Base-by-base conservation (phyloP, 2,329 filamentous ascomycete genomes). In the Penicillium sp. region DNA sequence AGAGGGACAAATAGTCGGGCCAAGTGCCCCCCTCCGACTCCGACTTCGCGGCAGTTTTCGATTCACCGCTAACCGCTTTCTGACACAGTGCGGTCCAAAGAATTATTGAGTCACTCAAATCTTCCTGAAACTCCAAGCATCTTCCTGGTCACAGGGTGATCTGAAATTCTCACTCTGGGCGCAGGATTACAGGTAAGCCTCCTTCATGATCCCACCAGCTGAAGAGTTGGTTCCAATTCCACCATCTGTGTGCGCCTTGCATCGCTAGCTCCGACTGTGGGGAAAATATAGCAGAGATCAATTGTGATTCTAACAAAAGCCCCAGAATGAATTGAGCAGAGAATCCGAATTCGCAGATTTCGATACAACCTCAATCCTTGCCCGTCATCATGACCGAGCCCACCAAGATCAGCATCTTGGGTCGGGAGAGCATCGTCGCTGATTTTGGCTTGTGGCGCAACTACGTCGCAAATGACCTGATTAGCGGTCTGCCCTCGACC, bases 361-460 rank as follows among this genome's bases (percentile, higher is more conserved):
- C 44, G 43, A 47, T 11, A n/a, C 35, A 44, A 49, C 35, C 42
- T 44, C 42, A 34, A 34, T 35, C 26, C 40, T 42, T 42, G 52
- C 44, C 36, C 39, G 46, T 43, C 48, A 60, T 46, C 38, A 69
- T 69, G 65, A 54, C 60, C 24, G 66, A 65, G 50, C 77, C 80
- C 46, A 79, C 77, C 42, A 80, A 76, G 65, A 89, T 97, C 63
- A 77, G 80, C 28, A 94, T 98, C 58, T 76, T 98, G 49, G 89
- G 89, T 57, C 86, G 87, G 63, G 88, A 95, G 59, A 86, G 85
- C 63, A 97, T 98, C 59, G 77, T 96, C 54, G 85, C 96, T 62
- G 89, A 96, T 66, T 89, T 95, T 67, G 88, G 86, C 55, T 80
- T 98, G 46, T 96, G 90, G 88, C 80, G 85, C 54, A 79, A 79